Evolutionary conservation across 148 eudicot genomes (phyloP).

Genomic region (Rhododendron williamsianum): DNA sequence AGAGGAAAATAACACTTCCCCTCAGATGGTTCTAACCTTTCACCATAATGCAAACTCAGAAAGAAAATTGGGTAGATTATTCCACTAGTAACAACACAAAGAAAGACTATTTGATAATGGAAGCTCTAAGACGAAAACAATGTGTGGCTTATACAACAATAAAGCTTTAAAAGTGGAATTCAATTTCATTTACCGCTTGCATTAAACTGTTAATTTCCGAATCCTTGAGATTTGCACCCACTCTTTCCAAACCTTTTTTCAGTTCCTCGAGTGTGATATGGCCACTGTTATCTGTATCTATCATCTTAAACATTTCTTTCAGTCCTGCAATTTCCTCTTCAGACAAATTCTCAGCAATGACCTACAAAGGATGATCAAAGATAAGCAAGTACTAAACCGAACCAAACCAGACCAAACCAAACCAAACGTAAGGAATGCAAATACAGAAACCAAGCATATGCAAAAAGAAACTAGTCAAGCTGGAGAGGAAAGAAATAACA

Average conservation of each 20-base stretch:
- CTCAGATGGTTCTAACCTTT: background rate
- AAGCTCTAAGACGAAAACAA: background rate
- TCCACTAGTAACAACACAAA: background rate
- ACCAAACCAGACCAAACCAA: background rate
- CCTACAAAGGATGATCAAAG: slow-evolving; percentile 29
- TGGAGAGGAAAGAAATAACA: background rate
- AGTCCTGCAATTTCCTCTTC: slow-evolving; percentile 80
- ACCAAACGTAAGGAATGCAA: background rate
- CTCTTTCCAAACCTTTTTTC: slow-evolving; percentile 63
- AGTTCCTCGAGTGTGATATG: slow-evolving; percentile 74
- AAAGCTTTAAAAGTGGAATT: background rate
- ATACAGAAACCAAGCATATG: background rate
- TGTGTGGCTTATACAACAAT: background rate
- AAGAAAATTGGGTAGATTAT: background rate
- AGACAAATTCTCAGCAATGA: slow-evolving; percentile 69
- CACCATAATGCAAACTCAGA: background rate
- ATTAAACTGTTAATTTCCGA: slow-evolving; percentile 52
- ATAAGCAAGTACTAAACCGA: background rate
- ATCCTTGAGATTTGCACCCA: slow-evolving; percentile 62
- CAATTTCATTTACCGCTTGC: slow-evolving; percentile 55
- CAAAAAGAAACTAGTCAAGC: background rate
- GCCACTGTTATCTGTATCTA: slow-evolving; percentile 69
- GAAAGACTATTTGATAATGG: background rate
- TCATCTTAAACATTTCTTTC: slow-evolving; percentile 75
- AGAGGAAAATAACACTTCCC: background rate